Base-by-base conservation (phyloP, 2,329 filamentous ascomycete genomes). In the Acephala macrosclerotiorum region DNA sequence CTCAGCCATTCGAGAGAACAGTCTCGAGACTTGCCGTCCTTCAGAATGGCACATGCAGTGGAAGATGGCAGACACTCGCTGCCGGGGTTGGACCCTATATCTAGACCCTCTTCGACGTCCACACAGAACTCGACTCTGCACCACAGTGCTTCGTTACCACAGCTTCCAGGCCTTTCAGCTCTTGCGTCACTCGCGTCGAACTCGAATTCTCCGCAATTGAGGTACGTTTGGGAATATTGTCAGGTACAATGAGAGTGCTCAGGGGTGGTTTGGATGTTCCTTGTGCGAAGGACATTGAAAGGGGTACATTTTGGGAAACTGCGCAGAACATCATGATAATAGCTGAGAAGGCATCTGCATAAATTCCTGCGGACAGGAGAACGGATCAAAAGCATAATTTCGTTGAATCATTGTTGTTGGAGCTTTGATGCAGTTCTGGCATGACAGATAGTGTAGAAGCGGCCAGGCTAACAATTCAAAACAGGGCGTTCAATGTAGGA, bases 101-200 rank as follows among this genome's bases (percentile, higher is more conserved):
- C 85, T 60, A 81, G 84, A 55, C 83, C 83, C 29, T 83, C 84
- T 4, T 85, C 85, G 58, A 82, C 83, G 35, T 81, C 81, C 63
- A 83, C 83, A 18, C 80, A 82, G 69, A 80, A 79, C 63, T 80
- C 81, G 5, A 76, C 76, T 58, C 75, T 74, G 58, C 78, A 78
- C 77, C 78, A 77, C 78, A 74, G 78, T 81, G 76, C 78, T 56
- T 76, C 71, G 63, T 71, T 75, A 56, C 77, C 70, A 66, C 83
- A 67, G 29, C 78, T 89, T 58, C 87, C 87, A 26, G 85, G 84
- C 26, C 77, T 90, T 60, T 86, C 86, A 60, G 82, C 86, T 45
- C 80, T 90, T 72, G 87, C 87, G 51, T 87, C 85, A 62, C 80
- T 88, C 71, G 84, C 76, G 40, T 75, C 76, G 12, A 64, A 85